Evolutionary conservation across 352 stramenopile species (phyloP).

Genomic region (Phytophthora niederhauseri): DNA sequence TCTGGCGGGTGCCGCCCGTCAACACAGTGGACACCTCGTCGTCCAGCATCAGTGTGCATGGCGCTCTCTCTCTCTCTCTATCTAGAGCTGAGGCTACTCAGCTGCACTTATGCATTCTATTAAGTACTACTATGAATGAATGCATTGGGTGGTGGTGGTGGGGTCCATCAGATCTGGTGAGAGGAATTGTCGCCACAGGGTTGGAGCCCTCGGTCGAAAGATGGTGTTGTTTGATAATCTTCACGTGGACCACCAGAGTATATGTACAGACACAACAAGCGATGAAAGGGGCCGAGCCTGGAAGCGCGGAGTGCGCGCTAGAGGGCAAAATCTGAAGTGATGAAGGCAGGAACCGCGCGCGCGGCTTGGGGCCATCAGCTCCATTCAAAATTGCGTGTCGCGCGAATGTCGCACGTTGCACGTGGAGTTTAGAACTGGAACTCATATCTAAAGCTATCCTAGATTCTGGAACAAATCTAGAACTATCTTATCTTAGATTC

Average conservation of each 20-base stretch:
- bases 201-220: constrained; percentile 52
- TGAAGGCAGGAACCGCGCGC: too few species aligned
- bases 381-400: not conserved
- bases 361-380: not conserved
- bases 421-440: too few species aligned
- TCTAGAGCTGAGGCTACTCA: not conserved
- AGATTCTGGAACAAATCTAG: too few species aligned
- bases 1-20: constrained; percentile 13
- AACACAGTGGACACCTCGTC: not conserved
- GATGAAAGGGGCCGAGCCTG: not conserved
- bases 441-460: too few species aligned
- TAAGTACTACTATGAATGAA: not conserved
- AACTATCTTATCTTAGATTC: too few species aligned
- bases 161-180: constrained; percentile 51
- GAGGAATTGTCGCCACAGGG: constrained; percentile 44
- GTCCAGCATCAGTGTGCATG: too few species aligned
- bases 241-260: constrained; percentile 30
- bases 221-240: constrained; percentile 48
- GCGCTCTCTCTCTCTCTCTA: too few species aligned
- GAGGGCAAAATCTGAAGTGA: not conserved
- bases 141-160: not conserved
- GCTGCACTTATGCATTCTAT: not conserved
- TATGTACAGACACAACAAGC: not conserved
- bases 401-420: not conserved
- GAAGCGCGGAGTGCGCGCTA: not conserved